Evolutionary conservation across 352 stramenopile genomes (phyloP).

Genomic region (Aphanomyces astaci): DNA sequence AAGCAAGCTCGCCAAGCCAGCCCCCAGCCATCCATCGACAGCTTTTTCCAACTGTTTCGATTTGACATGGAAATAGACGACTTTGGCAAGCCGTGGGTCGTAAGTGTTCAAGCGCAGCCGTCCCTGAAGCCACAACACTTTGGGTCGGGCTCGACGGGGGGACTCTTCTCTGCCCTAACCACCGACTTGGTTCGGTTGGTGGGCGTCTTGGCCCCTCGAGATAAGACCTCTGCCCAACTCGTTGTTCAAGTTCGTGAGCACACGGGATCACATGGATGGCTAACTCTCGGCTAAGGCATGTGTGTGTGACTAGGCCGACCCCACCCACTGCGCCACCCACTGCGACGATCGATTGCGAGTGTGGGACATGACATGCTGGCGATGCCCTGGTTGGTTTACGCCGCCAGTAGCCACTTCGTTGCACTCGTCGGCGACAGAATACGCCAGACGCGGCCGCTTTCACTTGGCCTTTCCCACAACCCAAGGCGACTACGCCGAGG

Average conservation of each 20-base stretch:
- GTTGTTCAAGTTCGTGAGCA: neutral
- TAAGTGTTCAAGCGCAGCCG: slow-evolving; percentile 72
- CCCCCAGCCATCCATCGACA: slow-evolving; percentile 37
- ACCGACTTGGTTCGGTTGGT: slow-evolving; percentile 59
- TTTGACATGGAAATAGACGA: slow-evolving; percentile 95
- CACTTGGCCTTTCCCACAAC: slow-evolving; percentile 58
- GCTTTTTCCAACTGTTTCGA: slow-evolving; percentile 91
- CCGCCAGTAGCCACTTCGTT: slow-evolving; percentile 47
- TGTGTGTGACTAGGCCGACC: slow-evolving; percentile 42
- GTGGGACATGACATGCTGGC: slow-evolving; percentile 73
- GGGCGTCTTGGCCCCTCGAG: slow-evolving; percentile 42
- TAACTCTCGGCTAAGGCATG: too few species aligned
- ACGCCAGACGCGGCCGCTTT: slow-evolving; percentile 59
- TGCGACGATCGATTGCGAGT: slow-evolving; percentile 49
- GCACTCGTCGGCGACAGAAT: slow-evolving; percentile 48
- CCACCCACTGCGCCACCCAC: slow-evolving; percentile 49
- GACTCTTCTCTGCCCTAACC: slow-evolving; percentile 50
- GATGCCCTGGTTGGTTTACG: slow-evolving; percentile 65
- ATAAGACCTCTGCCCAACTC: slow-evolving; percentile 30
- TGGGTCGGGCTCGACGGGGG: slow-evolving; percentile 50
- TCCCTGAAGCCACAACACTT: slow-evolving; percentile 42
- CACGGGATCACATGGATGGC: slow-evolving; percentile 33
- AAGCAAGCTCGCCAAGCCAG: slow-evolving; percentile 26
- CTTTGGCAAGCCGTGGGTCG: slow-evolving; percentile 89
- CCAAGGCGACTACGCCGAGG: slow-evolving; percentile 50